These are phyloP conservation scores for Trichosanthes cucumerina DNA, from an alignment of 306 rosid genomes.

Conservation along the genomic window DNA sequence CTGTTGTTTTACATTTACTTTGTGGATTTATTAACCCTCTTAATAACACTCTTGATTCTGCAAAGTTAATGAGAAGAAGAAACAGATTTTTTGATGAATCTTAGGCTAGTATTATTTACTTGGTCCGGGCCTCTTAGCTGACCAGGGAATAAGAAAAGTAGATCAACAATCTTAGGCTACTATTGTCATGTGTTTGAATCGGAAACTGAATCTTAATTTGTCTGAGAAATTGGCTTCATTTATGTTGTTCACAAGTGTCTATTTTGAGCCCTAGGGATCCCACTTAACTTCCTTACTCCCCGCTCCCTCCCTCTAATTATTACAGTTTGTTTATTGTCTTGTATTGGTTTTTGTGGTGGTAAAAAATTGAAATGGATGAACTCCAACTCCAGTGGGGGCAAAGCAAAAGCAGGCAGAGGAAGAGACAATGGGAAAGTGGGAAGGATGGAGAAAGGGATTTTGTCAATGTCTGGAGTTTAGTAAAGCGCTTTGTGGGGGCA, in stretches of 20 bases:
- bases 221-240: not conserved
- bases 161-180: not conserved
- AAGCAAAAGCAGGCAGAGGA: not conserved
- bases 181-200: not conserved
- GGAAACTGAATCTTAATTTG: not conserved
- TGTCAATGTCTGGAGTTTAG: slow-evolving; percentile 14
- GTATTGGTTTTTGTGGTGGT: not conserved
- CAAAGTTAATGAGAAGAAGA: not conserved
- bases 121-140: not conserved
- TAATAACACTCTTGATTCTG: not conserved
- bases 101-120: not conserved
- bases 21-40: slow-evolving; percentile 7
- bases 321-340: not conserved
- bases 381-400: not conserved
- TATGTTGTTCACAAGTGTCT: not conserved
- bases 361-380: not conserved
- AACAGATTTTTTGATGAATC: not conserved
- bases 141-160: not conserved
- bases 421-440: not conserved
- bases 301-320: not conserved
- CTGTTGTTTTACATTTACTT: not conserved
- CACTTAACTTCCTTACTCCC: not conserved
- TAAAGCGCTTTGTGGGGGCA: not conserved
- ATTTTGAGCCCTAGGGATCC: not conserved
- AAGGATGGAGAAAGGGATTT: slow-evolving; percentile 12